A percentile compares a stretch with the other conserved stretches of the same genome.
Conservation (phyloP, 1,284 basidiomycete species). For the Volvariella volvacea region DNA sequence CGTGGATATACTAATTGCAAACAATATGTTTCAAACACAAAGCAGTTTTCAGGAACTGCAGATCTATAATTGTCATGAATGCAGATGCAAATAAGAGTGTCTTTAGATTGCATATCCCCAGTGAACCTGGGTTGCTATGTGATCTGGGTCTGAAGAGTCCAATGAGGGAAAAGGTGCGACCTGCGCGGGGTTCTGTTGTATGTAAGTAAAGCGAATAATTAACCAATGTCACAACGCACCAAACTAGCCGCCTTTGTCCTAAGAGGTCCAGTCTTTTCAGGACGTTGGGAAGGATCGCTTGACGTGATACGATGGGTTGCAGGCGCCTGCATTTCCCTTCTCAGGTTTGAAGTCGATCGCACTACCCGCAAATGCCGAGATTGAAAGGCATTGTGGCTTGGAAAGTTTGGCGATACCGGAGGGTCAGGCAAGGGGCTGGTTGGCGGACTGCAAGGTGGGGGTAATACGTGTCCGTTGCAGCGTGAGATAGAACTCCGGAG, state of each 20-base stretch:
- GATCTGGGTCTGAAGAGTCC: slow-evolving; percentile 11
- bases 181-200: background rate
- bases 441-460: slow-evolving; percentile 19
- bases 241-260: background rate
- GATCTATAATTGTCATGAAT: slow-evolving; percentile 7
- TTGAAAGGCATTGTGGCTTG: background rate
- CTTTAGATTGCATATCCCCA: slow-evolving; percentile 30
- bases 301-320: slow-evolving; percentile 30
- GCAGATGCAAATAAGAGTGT: slow-evolving; percentile 13
- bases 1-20: background rate
- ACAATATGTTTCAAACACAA: background rate
- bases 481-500: slow-evolving; percentile 16
- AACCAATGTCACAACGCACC: background rate
- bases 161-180: background rate
- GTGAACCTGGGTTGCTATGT: slow-evolving; percentile 15
- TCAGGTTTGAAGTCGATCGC: slow-evolving; percentile 21
- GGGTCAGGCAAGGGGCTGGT: slow-evolving; percentile 22
- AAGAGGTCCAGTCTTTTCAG: background rate
- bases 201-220: background rate
- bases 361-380: slow-evolving; percentile 18
- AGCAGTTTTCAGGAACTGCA: slow-evolving; percentile 7
- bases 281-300: slow-evolving; percentile 23
- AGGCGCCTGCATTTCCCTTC: slow-evolving; percentile 12
- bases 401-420: slow-evolving; percentile 14
- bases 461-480: slow-evolving; percentile 15